phyloP scores from a whole-genome alignment of 768 basidiomycete species.

The Lactifluus rugatus region DNA sequence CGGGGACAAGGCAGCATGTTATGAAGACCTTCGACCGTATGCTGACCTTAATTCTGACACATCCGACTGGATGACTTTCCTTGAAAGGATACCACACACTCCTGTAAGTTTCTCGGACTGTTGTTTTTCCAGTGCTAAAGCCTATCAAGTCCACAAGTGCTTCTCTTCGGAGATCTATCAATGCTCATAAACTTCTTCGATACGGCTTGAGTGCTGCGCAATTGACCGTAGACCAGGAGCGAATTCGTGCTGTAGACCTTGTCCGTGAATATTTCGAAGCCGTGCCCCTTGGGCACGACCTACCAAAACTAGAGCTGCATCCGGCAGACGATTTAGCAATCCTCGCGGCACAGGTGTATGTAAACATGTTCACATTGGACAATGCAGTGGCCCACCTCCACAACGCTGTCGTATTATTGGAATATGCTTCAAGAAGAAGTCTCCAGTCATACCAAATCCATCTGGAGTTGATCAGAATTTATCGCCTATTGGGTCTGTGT shows the following conservation, averaged over 20 bases:
- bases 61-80: conserved; percentile 43
- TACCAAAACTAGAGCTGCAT: conserved; percentile 73
- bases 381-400: conserved; percentile 49
- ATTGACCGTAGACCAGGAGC: conserved; percentile 49
- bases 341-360: conserved; percentile 57
- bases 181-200: conserved; percentile 65
- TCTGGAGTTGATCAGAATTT: conserved; percentile 68
- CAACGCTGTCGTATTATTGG: conserved; percentile 55
- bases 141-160: conserved; percentile 35
- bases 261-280: conserved; percentile 54
- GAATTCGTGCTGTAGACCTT: conserved; percentile 40
- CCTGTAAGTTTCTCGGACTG: conserved; percentile 31
- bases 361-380: conserved; percentile 52
- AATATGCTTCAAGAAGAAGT: conserved; percentile 63
- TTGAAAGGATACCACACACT: conserved; percentile 37
- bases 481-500: conserved; percentile 62
- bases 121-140: background rate
- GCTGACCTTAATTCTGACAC: conserved; percentile 40
- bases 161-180: conserved; percentile 62
- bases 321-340: conserved; percentile 80
- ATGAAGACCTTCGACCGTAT: conserved; percentile 74
- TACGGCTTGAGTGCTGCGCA: conserved; percentile 42
- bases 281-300: conserved; percentile 52
- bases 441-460: conserved; percentile 73
- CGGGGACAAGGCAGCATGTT: conserved; percentile 78